These are phyloP conservation scores for Fusarium oxysporum DNA, from an alignment of 2,329 filamentous ascomycete genomes.

Conservation along the genomic window DNA sequence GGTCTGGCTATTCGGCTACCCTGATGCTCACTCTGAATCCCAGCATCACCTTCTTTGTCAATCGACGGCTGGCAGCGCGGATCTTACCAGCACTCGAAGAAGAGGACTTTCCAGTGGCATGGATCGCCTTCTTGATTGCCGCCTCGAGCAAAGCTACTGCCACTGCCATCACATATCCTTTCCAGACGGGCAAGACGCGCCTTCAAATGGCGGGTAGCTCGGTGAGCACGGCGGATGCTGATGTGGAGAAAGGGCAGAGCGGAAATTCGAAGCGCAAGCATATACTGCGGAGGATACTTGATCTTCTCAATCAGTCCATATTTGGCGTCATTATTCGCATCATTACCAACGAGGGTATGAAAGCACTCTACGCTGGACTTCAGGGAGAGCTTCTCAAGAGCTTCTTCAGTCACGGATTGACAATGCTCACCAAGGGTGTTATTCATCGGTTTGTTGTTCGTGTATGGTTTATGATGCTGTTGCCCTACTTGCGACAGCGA, in stretches of 20 bases:
- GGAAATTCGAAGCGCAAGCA: neutral
- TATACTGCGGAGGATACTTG: slow-evolving; percentile 27
- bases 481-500: slow-evolving; percentile 43
- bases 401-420: slow-evolving; percentile 87
- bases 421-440: slow-evolving; percentile 86
- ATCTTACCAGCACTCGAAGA: slow-evolving; percentile 64
- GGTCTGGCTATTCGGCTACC: slow-evolving; percentile 87
- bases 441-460: slow-evolving; percentile 79
- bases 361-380: slow-evolving; percentile 80
- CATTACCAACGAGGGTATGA: slow-evolving; percentile 71
- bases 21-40: slow-evolving; percentile 87
- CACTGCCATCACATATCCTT: slow-evolving; percentile 83
- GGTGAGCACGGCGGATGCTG: slow-evolving; percentile 2
- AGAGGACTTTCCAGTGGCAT: slow-evolving; percentile 54
- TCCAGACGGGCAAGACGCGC: slow-evolving; percentile 85
- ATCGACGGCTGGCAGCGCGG: slow-evolving; percentile 74
- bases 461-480: slow-evolving; percentile 69
- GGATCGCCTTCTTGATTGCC: slow-evolving; percentile 65
- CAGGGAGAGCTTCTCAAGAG: slow-evolving; percentile 82
- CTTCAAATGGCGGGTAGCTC: slow-evolving; percentile 70
- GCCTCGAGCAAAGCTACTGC: slow-evolving; percentile 84
- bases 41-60: slow-evolving; percentile 85
- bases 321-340: slow-evolving; percentile 72
- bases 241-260: slow-evolving; percentile 13
- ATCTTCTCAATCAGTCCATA: slow-evolving; percentile 61